Percentiles rank a stretch among this genome's conserved stretches.
Evolutionary conservation across 2,329 filamentous ascomycete species (phyloP).

Genomic region (Chrysoporthe deuterocubensis): DNA sequence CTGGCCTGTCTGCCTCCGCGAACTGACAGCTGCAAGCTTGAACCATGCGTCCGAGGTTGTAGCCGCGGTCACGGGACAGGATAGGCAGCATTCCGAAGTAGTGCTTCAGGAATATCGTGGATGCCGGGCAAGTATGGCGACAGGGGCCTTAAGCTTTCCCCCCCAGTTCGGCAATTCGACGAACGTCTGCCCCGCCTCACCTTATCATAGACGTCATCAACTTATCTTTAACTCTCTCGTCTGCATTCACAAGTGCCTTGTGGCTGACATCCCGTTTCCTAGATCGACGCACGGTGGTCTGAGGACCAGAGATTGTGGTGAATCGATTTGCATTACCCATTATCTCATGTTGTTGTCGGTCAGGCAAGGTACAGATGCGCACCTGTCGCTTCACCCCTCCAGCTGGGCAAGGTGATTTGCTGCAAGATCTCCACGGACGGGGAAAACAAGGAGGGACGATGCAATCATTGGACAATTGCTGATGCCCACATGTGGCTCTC

Average conservation of each 20-base stretch:
- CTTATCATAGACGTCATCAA: constrained; percentile 8
- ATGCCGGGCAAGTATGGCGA: background rate
- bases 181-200: background rate
- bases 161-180: background rate
- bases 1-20: background rate
- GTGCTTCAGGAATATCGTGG: background rate
- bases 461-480: constrained; percentile 10
- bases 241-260: background rate
- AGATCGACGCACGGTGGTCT: background rate
- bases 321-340: background rate
- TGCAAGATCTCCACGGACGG: background rate
- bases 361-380: too few relatives aligned
- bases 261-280: background rate
- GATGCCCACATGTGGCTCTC: background rate
- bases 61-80: background rate
- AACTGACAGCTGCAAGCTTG: background rate
- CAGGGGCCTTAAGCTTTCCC: background rate
- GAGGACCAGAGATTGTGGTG: background rate
- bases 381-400: background rate
- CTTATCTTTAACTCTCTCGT: background rate
- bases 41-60: background rate
- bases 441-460: background rate
- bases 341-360: background rate
- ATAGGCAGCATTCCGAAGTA: background rate
- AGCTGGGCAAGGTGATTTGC: background rate